Percentiles rank a stretch among this genome's conserved stretches.
phyloP scores from a whole-genome alignment of 1,284 basidiomycete species.

The Amylostereum chailletii region DNA sequence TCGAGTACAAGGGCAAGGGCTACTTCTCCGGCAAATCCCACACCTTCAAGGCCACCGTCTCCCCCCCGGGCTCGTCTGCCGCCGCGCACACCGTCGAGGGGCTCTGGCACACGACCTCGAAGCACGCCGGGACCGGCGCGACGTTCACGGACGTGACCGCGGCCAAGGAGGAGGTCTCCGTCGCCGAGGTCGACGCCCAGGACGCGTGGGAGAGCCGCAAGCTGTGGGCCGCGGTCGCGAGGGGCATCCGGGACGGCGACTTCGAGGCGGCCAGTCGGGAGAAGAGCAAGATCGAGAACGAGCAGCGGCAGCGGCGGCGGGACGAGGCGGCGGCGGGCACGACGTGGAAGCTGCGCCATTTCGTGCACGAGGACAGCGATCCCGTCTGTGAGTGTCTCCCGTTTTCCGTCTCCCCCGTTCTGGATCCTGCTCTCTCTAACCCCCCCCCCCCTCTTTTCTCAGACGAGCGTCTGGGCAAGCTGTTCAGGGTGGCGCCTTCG shows the following conservation, averaged over 20 bases:
- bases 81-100: constrained; percentile 69
- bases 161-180: constrained; percentile 69
- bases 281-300: constrained; percentile 93
- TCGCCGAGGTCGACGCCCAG: constrained; percentile 53
- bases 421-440: neutral
- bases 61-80: constrained; percentile 30
- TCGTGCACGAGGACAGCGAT: constrained; percentile 60
- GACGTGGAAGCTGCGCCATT: constrained; percentile 74
- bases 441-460: constrained; percentile 2
- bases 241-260: constrained; percentile 86
- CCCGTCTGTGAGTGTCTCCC: constrained; percentile 48
- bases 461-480: constrained; percentile 56
- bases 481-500: constrained; percentile 46
- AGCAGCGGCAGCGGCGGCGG: constrained; percentile 83
- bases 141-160: constrained; percentile 58
- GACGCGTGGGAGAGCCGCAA: constrained; percentile 81
- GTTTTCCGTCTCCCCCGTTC: neutral
- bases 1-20: constrained; percentile 93
- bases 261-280: constrained; percentile 88
- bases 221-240: constrained; percentile 83
- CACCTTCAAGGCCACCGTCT: constrained; percentile 79
- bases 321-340: constrained; percentile 73
- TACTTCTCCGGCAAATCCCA: constrained; percentile 94
- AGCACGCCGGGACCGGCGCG: constrained; percentile 37
- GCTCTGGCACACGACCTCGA: constrained; percentile 76